Evolutionary conservation across 164 flowering plant genomes (phyloP).

Genomic region (Macadamia tetraphylla): DNA sequence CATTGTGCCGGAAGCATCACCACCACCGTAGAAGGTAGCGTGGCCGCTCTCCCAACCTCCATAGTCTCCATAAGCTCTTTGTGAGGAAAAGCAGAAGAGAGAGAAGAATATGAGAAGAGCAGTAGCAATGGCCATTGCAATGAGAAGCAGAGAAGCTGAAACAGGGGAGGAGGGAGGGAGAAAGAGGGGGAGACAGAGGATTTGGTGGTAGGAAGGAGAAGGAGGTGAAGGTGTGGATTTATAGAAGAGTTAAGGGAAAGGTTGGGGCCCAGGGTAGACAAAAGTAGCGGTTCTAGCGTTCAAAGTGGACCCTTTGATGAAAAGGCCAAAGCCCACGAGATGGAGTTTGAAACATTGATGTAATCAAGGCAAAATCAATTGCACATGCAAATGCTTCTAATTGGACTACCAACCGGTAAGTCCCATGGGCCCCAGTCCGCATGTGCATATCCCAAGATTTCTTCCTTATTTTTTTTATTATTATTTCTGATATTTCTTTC

Average conservation of each 20-base stretch:
- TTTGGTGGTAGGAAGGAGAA: background rate
- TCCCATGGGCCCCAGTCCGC: slow-evolving; percentile 10
- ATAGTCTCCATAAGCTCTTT: slow-evolving; percentile 9
- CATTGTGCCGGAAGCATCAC: slow-evolving; percentile 43
- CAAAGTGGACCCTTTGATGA: background rate
- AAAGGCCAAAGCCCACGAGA: background rate
- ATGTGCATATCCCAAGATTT: slow-evolving; percentile 12
- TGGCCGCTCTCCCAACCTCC: slow-evolving; percentile 33
- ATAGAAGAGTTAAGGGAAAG: no score
- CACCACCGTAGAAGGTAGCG: slow-evolving; percentile 40
- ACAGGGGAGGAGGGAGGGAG: background rate
- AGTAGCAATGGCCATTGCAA: background rate
- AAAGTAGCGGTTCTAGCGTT: slow-evolving; percentile 6
- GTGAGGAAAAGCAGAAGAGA: slow-evolving; percentile 4
- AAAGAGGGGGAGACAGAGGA: background rate
- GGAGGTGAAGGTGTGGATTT: background rate
- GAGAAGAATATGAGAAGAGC: slow-evolving; percentile 10
- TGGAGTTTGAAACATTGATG: background rate
- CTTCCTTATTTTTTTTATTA: background rate
- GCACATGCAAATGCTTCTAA: slow-evolving; percentile 9
- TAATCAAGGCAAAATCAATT: background rate
- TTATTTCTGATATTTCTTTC: background rate
- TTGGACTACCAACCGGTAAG: slow-evolving; percentile 11
- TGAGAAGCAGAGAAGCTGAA: no score
- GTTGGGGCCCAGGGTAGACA: background rate